Percentiles rank a stretch among this genome's conserved stretches.
phyloP scores from a whole-genome alignment of 805 yeast species.

The Myxozyma geophila region DNA sequence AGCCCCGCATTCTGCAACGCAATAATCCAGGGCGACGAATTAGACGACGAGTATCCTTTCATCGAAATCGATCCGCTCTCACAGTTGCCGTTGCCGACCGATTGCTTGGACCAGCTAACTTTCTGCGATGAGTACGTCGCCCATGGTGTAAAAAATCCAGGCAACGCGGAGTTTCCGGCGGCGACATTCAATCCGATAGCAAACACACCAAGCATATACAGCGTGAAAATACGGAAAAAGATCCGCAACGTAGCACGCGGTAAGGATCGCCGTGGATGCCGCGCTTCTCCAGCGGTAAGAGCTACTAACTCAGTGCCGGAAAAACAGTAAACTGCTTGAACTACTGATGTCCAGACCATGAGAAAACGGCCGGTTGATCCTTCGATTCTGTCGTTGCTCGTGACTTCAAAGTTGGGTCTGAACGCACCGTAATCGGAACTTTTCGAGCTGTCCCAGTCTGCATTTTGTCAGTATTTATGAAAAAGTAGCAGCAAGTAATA shows the following conservation, averaged over 20 bases:
- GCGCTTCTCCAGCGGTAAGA: conserved; percentile 76
- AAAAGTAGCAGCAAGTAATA: not conserved
- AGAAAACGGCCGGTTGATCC: conserved; percentile 51
- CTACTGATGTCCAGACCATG: conserved; percentile 71
- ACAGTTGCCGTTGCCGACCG: conserved; percentile 21
- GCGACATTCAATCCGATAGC: conserved; percentile 66
- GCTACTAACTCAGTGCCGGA: conserved; percentile 77
- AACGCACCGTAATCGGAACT: conserved; percentile 30
- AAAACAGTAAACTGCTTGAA: conserved; percentile 76
- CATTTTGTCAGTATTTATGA: not conserved
- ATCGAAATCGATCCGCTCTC: conserved; percentile 20
- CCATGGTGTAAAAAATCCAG: conserved; percentile 34
- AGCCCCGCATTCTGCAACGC: conserved; percentile 70
- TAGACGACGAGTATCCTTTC: conserved; percentile 53
- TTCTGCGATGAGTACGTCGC: conserved; percentile 53
- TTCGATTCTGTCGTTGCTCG: conserved; percentile 8
- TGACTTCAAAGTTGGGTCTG: conserved; percentile 24
- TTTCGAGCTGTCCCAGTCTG: conserved; percentile 22
- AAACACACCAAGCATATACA: conserved; percentile 64
- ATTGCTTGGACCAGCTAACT: conserved; percentile 21
- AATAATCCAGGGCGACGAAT: conserved; percentile 77
- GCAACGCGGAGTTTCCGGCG: conserved; percentile 21
- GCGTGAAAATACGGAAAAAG: conserved; percentile 75
- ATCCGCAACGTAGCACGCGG: conserved; percentile 80
- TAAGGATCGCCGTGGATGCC: conserved; percentile 64